These are phyloP conservation scores for Rubia peregrina DNA, from an alignment of 305 asterid species.

Conservation along the genomic window DNA sequence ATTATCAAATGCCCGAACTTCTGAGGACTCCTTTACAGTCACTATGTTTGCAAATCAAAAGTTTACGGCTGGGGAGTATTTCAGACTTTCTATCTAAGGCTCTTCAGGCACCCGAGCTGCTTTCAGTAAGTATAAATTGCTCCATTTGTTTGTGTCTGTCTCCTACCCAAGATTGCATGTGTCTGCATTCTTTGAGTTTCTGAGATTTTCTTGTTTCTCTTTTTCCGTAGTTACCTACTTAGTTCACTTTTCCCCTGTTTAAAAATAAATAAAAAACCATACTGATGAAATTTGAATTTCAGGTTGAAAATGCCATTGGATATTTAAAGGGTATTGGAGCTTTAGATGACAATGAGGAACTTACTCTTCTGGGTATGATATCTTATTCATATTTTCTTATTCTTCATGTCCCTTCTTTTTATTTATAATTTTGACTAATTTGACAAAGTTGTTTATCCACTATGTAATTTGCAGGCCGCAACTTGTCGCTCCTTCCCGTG, in stretches of 20 bases:
- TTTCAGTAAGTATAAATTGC: constrained; percentile 54
- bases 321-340: constrained; percentile 92
- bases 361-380: constrained; percentile 64
- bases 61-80: constrained; percentile 82
- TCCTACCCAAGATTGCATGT: background rate
- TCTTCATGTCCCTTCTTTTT: background rate
- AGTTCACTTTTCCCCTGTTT: background rate
- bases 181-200: background rate
- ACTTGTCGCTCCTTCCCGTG: constrained; percentile 88
- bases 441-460: constrained; percentile 12
- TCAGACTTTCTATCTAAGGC: constrained; percentile 87
- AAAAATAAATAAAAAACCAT: background rate
- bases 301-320: constrained; percentile 93
- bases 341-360: constrained; percentile 76
- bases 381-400: constrained; percentile 13
- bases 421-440: constrained; percentile 8
- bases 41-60: constrained; percentile 90
- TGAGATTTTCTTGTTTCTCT: background rate
- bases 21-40: constrained; percentile 95
- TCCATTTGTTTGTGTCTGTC: background rate
- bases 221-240: background rate
- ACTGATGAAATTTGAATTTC: constrained; percentile 26
- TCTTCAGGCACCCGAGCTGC: constrained; percentile 81
- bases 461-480: constrained; percentile 48
- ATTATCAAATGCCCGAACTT: constrained; percentile 95